Evolutionary conservation across 768 basidiomycete genomes (phyloP), one percentile per base, ranked within the genome.

Genomic region (Lactifluus piperatus): DNA sequence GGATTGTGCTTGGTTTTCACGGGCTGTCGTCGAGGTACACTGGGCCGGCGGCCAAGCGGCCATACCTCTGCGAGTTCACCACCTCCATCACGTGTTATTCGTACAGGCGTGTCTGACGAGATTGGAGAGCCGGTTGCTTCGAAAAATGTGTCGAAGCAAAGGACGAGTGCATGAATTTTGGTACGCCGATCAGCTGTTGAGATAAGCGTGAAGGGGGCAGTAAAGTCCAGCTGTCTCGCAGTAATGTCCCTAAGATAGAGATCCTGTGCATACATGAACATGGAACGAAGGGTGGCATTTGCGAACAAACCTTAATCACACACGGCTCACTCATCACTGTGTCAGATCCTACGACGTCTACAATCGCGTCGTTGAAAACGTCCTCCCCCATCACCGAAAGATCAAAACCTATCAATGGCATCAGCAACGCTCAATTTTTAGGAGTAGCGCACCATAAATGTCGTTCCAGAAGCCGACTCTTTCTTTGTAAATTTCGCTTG

Each of bases 111-210:
- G 34, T 74, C 74, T 0, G 80, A 75, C 0, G 83, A 71, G 6
- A 86, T 72, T 1, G 80, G 80, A 44, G 74, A 74, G 10, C 80
- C 86, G 29, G 71, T 76, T 62, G 75, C 70, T 0, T 83, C 83
- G 77, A 98, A 97, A 77, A 94, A 97, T 0, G 88, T 87, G 73
- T 98, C 95, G 67, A 98, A 98, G 74, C 95, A 95, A 18, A 94
- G 82, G 26, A 97, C 77, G 74, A 98, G 84, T 6, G 89, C 79
- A 68, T 83, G 83, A 44, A 89, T 77, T 68, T 86, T 86, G 5
- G 79, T 81, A 34, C 82, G 79, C 62, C 79, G 80, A 11, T 76
- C 73, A 2, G 79, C 75, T 1, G 79, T 84, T 5, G 85, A 82
- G n/a, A 76, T 71, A n/a, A 98, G 79, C 2, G 75, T 77, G 74